A percentile compares a stretch with the other conserved stretches of the same genome.
These are phyloP conservation scores for Calonectria crousiana DNA, from an alignment of 2,329 filamentous ascomycete genomes.

Conservation along the genomic window DNA sequence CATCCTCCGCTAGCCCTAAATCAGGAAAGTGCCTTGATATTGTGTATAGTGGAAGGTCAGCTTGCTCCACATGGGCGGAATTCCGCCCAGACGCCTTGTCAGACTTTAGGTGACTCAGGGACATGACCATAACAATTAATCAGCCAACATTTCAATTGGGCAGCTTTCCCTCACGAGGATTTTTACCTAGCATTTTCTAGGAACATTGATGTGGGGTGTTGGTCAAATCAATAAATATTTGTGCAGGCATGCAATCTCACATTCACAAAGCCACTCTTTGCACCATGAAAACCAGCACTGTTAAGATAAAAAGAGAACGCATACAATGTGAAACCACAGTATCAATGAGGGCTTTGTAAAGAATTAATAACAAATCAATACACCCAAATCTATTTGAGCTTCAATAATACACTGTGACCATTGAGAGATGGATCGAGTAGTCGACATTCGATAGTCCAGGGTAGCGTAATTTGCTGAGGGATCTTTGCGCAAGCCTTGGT, in stretches of 20 bases:
- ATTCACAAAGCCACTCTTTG: too few relatives aligned
- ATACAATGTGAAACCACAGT: too few relatives aligned
- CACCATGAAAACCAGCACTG: fast-evolving
- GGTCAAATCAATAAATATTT: too few relatives aligned
- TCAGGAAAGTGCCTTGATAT: neutral
- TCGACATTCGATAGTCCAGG: neutral
- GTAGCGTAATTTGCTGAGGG: neutral
- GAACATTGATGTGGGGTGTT: neutral
- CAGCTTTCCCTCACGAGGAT: neutral
- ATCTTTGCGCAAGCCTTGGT: too few relatives aligned
- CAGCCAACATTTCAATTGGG: neutral
- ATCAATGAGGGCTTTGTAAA: too few relatives aligned
- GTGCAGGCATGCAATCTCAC: too few relatives aligned
- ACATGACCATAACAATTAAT: neutral
- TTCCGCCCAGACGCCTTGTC: neutral
- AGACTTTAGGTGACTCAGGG: neutral
- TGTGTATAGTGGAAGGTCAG: neutral
- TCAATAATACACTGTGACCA: neutral
- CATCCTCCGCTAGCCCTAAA: neutral
- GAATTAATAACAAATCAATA: too few relatives aligned
- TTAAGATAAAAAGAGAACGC: too few relatives aligned
- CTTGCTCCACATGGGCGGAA: neutral
- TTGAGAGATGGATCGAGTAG: neutral
- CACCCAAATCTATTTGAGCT: too few relatives aligned
- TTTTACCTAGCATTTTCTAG: neutral